phyloP scores from a whole-genome alignment of 257 asterid genomes.

The Mitragyna speciosa region DNA sequence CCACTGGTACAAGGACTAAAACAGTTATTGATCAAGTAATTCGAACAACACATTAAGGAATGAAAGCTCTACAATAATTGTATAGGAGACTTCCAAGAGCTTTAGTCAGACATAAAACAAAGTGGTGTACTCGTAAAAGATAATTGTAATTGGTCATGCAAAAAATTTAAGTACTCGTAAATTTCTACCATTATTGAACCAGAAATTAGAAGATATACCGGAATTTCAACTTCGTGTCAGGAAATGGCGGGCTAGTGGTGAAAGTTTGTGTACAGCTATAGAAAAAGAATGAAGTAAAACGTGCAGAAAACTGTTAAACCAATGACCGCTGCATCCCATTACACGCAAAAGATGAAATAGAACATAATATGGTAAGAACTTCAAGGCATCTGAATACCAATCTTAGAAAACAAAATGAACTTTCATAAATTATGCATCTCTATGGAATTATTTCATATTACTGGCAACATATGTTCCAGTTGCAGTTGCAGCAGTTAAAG shows the following conservation, averaged over 20 bases:
- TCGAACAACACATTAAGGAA: neutral
- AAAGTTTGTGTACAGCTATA: neutral
- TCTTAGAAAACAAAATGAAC: neutral
- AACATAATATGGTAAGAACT: too few relatives aligned
- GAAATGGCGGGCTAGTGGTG: neutral
- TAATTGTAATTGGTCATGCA: neutral
- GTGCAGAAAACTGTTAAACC: neutral
- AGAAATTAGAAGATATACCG: neutral
- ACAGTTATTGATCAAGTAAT: neutral
- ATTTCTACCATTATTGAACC: neutral
- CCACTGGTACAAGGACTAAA: neutral
- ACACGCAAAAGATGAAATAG: neutral
- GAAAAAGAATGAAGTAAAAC: neutral
- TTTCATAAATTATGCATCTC: neutral
- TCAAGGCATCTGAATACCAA: neutral
- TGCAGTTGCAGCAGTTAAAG: too few relatives aligned
- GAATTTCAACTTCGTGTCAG: neutral
- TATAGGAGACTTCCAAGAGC: neutral
- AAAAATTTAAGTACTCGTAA: neutral
- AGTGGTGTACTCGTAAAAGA: too few relatives aligned
- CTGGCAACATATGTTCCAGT: conserved; percentile 53
- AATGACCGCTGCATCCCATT: neutral
- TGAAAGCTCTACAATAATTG: neutral
- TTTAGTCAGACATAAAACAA: too few relatives aligned
- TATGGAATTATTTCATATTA: conserved; percentile 8